A percentile compares a stretch with the other conserved stretches of the same genome.
Evolutionary conservation across 352 stramenopile genomes (phyloP).

Genomic region (Phytopythium vexans): DNA sequence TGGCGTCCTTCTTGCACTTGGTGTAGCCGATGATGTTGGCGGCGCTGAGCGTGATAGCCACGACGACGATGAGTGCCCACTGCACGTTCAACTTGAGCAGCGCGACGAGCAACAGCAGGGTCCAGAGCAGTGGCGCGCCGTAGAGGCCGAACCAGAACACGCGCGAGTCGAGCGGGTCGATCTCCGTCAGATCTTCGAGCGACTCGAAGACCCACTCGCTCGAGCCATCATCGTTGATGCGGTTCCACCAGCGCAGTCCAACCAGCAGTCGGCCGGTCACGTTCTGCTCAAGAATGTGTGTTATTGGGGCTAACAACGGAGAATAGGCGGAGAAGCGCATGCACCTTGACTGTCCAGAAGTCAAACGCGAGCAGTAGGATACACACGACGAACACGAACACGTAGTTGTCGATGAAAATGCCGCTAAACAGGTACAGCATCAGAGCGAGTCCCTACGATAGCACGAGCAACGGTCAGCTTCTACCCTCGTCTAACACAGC

Average conservation of each 20-base stretch:
- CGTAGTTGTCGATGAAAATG: conserved; percentile 90
- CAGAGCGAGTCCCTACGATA: conserved; percentile 65
- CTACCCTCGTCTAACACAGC: no score
- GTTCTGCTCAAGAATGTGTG: conserved; percentile 39
- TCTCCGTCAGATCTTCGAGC: conserved; percentile 87
- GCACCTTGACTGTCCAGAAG: conserved; percentile 97
- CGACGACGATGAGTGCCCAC: conserved; percentile 92
- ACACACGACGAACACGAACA: conserved; percentile 96
- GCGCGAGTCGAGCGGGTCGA: conserved; percentile 85
- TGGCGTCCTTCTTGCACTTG: conserved; percentile 93
- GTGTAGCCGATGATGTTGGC: conserved; percentile 99
- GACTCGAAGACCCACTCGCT: conserved; percentile 98
- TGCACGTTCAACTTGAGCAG: conserved; percentile 94
- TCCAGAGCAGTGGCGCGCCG: conserved; percentile 89
- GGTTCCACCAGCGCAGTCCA: conserved; percentile 98
- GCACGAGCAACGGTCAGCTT: not conserved
- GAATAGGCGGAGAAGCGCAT: not conserved
- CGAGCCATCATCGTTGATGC: conserved; percentile 93
- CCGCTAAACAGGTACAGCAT: conserved; percentile 95
- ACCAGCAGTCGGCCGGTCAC: conserved; percentile 88
- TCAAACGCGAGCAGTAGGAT: conserved; percentile 96
- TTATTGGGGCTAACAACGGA: not conserved
- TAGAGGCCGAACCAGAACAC: conserved; percentile 98
- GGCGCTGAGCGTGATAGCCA: conserved; percentile 89
- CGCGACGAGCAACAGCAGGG: conserved; percentile 87